Evolutionary conservation across 345 rosid genomes (phyloP), one percentile per base, ranked within the genome.

Genomic region (Populus tremula): DNA sequence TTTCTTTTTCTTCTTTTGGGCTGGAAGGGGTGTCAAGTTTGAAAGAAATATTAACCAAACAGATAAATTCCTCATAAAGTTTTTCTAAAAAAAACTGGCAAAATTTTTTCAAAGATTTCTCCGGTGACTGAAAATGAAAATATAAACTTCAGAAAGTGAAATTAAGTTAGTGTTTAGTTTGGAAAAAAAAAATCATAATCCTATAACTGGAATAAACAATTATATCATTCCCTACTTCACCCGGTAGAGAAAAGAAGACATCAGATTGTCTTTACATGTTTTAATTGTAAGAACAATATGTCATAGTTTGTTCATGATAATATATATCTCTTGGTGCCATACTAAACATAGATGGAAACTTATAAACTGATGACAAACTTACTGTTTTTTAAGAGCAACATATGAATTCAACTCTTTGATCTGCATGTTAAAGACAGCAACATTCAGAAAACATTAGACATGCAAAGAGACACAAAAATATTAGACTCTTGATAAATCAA

Each of bases 331-430:
- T 69, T 0, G 35, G 25, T 25, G n/a, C 35, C 66, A 50, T 33
- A 74, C 21, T 74, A 16, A 56, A 53, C 41, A 50, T 16, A 53
- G 41, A 43, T 17, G 77, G 25, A 35, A 82, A 35, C 62, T 72
- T 67, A 21, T 39, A 25, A 68, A 68, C 59, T 59, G 18, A 54
- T 20, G 14, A 56, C 63, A 17, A 49, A 86, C 91, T 53, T 88
- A 89, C 96, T 87, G 88, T 84, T 93, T 93, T 85, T 89, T 90
- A 39, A 87, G 93, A 77, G 94, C 92, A 79, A 89, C 93, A 66
- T 90, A 89, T 56, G 98, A 90, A 84, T 91, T 90, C 69, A 93
- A 78, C 89, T 91, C 94, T 82, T 91, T 93, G 49, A 91, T 85
- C 98, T 89, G 88, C 89, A 87, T 49, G 69, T 70, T 67, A 66